Conservation (phyloP, 2,329 filamentous ascomycete species). For the Teratosphaeria pseudoeucalypti region DNA sequence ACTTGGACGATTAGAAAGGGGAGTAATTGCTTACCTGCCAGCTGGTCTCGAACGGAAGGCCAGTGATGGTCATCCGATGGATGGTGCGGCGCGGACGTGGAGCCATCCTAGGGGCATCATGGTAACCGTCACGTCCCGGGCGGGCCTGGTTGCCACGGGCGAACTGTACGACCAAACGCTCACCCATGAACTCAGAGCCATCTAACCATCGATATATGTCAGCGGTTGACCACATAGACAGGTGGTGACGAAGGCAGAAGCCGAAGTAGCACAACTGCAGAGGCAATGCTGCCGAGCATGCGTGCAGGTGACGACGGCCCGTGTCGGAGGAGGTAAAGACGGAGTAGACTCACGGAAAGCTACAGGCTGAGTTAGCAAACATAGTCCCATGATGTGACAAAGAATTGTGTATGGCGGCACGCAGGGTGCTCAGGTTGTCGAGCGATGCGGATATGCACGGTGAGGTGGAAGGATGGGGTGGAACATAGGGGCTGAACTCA, state of each 20-base stretch:
- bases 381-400: slow-evolving; percentile 2
- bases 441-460: neutral
- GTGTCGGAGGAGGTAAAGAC: neutral
- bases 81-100: slow-evolving; percentile 86
- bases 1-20: neutral
- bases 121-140: slow-evolving; percentile 51
- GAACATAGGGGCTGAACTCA: slow-evolving; percentile 39
- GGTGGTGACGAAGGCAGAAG: neutral
- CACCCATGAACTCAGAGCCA: slow-evolving; percentile 95
- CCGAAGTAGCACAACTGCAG: neutral
- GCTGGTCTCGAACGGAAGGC: slow-evolving; percentile 95
- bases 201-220: slow-evolving; percentile 46
- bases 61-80: slow-evolving; percentile 94
- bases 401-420: slow-evolving; percentile 1
- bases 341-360: slow-evolving; percentile 48
- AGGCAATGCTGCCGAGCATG: slow-evolving; percentile 5
- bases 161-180: slow-evolving; percentile 95
- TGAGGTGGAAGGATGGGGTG: slow-evolving; percentile 1
- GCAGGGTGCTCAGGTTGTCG: neutral
- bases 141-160: slow-evolving; percentile 65
- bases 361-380: slow-evolving; percentile 23
- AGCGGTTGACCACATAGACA: slow-evolving; percentile 17
- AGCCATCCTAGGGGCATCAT: slow-evolving; percentile 53
- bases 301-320: neutral
- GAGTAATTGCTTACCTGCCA: slow-evolving; percentile 79